Conservation (phyloP, 805 yeast species). For the Starmerella powellii region DNA sequence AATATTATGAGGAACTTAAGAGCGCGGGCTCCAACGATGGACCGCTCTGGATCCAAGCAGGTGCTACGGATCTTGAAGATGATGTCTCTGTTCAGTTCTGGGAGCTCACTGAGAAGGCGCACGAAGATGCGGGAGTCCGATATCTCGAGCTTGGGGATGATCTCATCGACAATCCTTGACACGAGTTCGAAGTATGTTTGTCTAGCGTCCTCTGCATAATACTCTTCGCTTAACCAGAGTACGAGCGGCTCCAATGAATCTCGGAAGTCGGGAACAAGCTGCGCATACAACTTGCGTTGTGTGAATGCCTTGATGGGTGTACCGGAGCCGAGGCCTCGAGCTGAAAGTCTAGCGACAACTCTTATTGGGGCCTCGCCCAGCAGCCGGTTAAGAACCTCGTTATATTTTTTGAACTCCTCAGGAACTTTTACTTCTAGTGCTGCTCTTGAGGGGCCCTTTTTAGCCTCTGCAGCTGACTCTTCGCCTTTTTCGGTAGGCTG, state of each 20-base stretch:
- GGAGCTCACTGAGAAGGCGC: constrained; percentile 76
- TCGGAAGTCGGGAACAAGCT: constrained; percentile 62
- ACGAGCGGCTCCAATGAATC: constrained; percentile 60
- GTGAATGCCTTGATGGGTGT: constrained; percentile 37
- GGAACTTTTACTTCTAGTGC: constrained; percentile 18
- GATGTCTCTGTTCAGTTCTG: constrained; percentile 52
- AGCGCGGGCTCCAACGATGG: constrained; percentile 68
- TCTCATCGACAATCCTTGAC: constrained; percentile 54
- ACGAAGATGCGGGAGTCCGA: constrained; percentile 70
- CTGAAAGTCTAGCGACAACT: constrained; percentile 17
- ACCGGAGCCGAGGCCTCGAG: constrained; percentile 51
- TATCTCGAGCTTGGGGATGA: constrained; percentile 74
- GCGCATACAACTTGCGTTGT: constrained; percentile 58
- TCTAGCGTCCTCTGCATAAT: constrained; percentile 71
- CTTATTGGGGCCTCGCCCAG: constrained; percentile 16
- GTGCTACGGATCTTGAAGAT: constrained; percentile 57
- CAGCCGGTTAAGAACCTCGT: constrained; percentile 11
- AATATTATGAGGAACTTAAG: constrained; percentile 72
- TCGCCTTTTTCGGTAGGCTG: background rate
- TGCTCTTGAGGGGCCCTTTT: constrained; percentile 15
- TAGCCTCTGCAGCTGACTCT: constrained; percentile 24
- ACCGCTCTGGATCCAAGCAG: constrained; percentile 75
- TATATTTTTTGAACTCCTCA: constrained; percentile 6
- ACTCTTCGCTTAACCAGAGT: constrained; percentile 93
- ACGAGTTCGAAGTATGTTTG: constrained; percentile 82